phyloP scores from a whole-genome alignment of 495 filamentous ascomycete species.

The Penicillium psychrofluorescens region DNA sequence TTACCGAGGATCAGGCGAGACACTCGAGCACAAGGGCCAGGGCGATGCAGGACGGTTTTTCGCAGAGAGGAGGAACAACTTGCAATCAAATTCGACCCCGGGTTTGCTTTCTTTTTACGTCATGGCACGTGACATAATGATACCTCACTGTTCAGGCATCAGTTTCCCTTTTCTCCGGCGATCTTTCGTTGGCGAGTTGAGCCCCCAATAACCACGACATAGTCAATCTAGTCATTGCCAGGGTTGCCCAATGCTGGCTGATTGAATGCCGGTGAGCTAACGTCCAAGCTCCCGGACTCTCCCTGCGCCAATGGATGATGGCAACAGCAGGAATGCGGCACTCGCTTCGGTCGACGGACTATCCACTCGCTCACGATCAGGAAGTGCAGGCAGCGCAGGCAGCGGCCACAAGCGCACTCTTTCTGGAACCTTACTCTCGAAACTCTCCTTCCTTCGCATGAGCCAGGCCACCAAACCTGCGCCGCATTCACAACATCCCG shows the following conservation, averaged over 20 bases:
- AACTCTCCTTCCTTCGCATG: slow-evolving; percentile 51
- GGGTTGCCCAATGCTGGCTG: slow-evolving; percentile 6
- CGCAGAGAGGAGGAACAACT: too few species aligned
- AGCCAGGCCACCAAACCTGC: slow-evolving; percentile 28
- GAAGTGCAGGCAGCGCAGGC: slow-evolving; percentile 33
- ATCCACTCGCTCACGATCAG: slow-evolving; percentile 29
- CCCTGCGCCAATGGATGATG: slow-evolving; percentile 34
- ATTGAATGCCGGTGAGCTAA: slow-evolving; percentile 19
- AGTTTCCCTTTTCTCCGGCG: not conserved
- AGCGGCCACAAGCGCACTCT: slow-evolving; percentile 55
- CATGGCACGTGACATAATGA: too few species aligned
- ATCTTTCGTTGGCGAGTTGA: slow-evolving; percentile 34
- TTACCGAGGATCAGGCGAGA: not conserved
- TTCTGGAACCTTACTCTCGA: slow-evolving; percentile 53
- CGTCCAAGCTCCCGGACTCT: slow-evolving; percentile 6
- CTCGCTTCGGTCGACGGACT: slow-evolving; percentile 19
- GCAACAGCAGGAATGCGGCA: slow-evolving; percentile 18
- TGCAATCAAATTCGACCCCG: too few species aligned
- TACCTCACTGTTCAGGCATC: too few species aligned
- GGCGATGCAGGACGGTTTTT: too few species aligned
- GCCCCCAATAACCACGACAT: slow-evolving; percentile 42
- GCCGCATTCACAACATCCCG: slow-evolving; percentile 32
- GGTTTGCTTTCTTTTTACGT: too few species aligned
- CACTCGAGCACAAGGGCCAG: too few species aligned
- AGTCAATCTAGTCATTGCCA: slow-evolving; percentile 22